Evolutionary conservation across 176 grass and related monocot species (phyloP), one percentile per base, ranked within the genome.

Genomic region (Lolium perenne): DNA sequence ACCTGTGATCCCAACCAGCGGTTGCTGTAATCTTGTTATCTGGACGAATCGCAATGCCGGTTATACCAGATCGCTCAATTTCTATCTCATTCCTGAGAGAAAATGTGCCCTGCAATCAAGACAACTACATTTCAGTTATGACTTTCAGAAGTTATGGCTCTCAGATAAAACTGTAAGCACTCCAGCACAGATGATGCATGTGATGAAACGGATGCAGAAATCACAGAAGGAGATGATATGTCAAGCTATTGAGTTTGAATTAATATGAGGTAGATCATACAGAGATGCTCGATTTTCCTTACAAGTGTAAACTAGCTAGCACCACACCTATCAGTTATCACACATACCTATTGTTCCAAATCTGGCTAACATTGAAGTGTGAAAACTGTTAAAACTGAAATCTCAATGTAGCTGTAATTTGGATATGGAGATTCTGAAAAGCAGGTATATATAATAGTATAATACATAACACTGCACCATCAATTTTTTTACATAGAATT

Each of bases 1-100:
- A 98, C 96, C 92, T 93, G 79, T 95, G 91, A 88, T 98, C 97
- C 93, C 97, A 98, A 75, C 97, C 97, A 86, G 94, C 92, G 3
- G 94, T 92, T 83, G 97, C 94, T 55, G 90, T 66, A 63, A 98
- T 98, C 91, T 92, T 98, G 67, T 75, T 90, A 79, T 98, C 97
- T 82, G 61, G 82, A 35, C 94, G 92, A 88, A 98, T 92, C 0
- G 94, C 80, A 60, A 87, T 94, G 50, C 76, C 87, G 16, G 92
- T 79, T 77, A 91, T 85, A 82, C 97, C 92, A 0, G 92, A 88
- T n/a, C 88, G 77, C 64, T 95, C 94, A 64, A 96, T 82, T 81
- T 86, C 90, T 90, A 98, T 88, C 87, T 94, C 92, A 83, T 98
- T 94, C 74, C 77, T 93, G 86, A 96, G 65, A 75, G 60, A 88